Percentiles rank a stretch among this genome's conserved stretches.
Evolutionary conservation across 2,329 filamentous ascomycete genomes (phyloP).

Genomic region (Hypomyces perniciosus): DNA sequence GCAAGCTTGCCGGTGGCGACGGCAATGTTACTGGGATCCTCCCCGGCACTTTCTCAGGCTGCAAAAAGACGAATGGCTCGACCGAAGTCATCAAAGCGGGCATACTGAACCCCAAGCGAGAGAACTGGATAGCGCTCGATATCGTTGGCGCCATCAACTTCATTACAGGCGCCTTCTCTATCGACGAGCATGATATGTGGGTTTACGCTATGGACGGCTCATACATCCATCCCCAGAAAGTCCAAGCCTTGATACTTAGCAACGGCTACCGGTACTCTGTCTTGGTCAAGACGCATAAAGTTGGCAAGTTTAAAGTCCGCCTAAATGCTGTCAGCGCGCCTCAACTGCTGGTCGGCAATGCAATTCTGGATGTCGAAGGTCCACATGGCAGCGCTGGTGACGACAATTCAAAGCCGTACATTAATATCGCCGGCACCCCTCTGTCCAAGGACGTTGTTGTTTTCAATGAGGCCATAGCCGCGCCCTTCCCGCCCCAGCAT

Average conservation of each 20-base stretch:
- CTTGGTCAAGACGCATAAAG: conserved; percentile 39
- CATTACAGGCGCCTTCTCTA: conserved; percentile 38
- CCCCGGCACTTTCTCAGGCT: conserved; percentile 38
- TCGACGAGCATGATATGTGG: conserved; percentile 49
- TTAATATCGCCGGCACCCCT: conserved; percentile 43
- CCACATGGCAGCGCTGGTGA: conserved; percentile 5
- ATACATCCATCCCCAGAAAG: conserved; percentile 47
- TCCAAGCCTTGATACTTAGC: conserved; percentile 40
- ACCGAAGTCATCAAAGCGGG: conserved; percentile 37
- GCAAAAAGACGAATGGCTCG: conserved; percentile 39
- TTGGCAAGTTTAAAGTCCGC: conserved; percentile 50
- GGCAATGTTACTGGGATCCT: conserved; percentile 34
- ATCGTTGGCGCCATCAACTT: conserved; percentile 48
- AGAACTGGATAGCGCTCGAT: conserved; percentile 47
- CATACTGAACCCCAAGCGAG: neutral
- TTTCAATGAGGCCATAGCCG: conserved; percentile 37
- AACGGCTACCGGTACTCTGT: conserved; percentile 50
- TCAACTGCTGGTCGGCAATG: conserved; percentile 51
- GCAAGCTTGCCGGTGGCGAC: conserved; percentile 22
- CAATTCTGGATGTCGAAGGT: conserved; percentile 36
- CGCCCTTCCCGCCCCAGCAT: conserved; percentile 42
- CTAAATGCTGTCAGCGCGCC: conserved; percentile 41
- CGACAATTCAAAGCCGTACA: conserved; percentile 33
- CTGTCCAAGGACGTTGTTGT: conserved; percentile 35
- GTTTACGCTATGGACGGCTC: conserved; percentile 49